Evolutionary conservation across 2,329 filamentous ascomycete genomes (phyloP), one percentile per base, ranked within the genome.

Genomic region (Fusarium pseudoanthophilum): DNA sequence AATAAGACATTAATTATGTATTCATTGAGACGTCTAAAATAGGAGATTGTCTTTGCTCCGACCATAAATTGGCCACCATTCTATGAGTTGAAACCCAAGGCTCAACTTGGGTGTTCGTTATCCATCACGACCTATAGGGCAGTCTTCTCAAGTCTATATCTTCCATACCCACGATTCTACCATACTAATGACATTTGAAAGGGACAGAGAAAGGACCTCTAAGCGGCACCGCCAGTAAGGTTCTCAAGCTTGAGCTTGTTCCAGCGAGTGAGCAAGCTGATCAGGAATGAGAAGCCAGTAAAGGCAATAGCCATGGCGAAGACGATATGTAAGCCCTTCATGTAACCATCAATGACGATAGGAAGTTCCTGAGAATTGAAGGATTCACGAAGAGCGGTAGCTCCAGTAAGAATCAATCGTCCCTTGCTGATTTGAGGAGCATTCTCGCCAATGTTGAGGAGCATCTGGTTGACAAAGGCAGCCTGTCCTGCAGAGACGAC

Each of bases 291-390:
- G 32, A 86, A 59, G 6, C 84, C 84, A 4, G 81, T 84, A 36
- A 85, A 86, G 9, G 91, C 78, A 26, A 86, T 84, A 20, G 86
- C 85, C 71, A 91, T 84, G 15, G 89, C 91, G 43, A 91, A 88
- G 9, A 86, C 85, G 13, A 92, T 90, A 77, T 91, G 90, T 74
- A 92, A 88, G 0, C 89, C 88, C 60, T 88, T 81, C 74, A 88
- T 92, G 82, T 93, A 93, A 0, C 89, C 90, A 1, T 80, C 72
- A 32, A 92, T 83, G 45, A 93, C 89, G 0, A 84, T 82, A 1
- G 82, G 77, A 5, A 92, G 82, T 64, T 84, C 85, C n/a, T 87
- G 78, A 0, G 76, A 63, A 0, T 84, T 77, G 71, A 93, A 89
- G 4, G 81, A 81, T 10, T 78, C 67, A 72, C 89, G 86, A 42